Conservation (phyloP, 306 rosid genomes). For the Morella rubra region DNA sequence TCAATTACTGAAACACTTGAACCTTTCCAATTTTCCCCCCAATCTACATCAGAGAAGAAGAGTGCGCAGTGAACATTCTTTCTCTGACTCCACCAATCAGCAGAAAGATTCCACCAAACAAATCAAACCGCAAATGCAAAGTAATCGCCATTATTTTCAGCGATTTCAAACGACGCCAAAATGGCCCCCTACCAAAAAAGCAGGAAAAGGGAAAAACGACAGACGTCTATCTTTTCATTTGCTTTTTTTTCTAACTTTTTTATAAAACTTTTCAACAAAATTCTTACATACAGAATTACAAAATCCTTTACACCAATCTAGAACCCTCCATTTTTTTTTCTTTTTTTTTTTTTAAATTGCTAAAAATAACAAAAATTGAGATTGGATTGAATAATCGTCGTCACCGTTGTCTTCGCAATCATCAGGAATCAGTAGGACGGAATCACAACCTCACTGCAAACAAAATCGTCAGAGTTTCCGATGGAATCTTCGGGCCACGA, state of each 20-base stretch:
- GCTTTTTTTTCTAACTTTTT: constrained; percentile 14
- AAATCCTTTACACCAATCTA: constrained; percentile 49
- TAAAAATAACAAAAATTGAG: constrained; percentile 31
- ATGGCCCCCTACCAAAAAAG: neutral
- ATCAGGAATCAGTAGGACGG: constrained; percentile 36
- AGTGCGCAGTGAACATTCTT: neutral
- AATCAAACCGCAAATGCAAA: neutral
- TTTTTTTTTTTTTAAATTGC: neutral
- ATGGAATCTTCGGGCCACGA: constrained; percentile 91
- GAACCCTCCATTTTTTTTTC: constrained; percentile 14
- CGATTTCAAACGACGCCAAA: neutral
- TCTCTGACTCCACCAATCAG: neutral
- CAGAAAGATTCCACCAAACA: neutral
- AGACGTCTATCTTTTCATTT: constrained; percentile 25
- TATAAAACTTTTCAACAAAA: constrained; percentile 23
- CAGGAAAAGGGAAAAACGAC: constrained; percentile 4
- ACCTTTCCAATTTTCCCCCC: too few relatives aligned
- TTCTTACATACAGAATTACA: constrained; percentile 59
- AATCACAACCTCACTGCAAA: constrained; percentile 65
- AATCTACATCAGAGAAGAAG: neutral
- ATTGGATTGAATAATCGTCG: constrained; percentile 24
- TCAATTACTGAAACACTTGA: neutral
- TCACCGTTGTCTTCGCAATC: neutral
- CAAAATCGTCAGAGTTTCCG: constrained; percentile 80
- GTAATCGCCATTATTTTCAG: neutral